Evolutionary conservation across 441 rosid species (phyloP), one percentile per base, ranked within the genome.

Genomic region (Brassica hybrid): DNA sequence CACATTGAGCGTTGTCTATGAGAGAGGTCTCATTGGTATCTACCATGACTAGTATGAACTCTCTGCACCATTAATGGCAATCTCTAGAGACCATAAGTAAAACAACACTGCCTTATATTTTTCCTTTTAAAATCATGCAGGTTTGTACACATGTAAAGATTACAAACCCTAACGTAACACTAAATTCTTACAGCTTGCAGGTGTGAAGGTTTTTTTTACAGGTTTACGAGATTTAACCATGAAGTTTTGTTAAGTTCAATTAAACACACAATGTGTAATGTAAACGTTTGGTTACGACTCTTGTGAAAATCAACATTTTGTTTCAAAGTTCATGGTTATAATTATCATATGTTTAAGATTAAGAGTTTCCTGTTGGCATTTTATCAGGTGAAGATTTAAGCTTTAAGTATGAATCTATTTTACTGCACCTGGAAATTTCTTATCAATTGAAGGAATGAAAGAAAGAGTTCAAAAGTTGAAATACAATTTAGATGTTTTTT

Each of bases 21-120:
- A 95, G 85, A 85, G 97, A 85, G 97, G 99, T 71, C 85, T 95
- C 71, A 81, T 93, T 23, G 98, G 98, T 62, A 95, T 90, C 70
- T 95, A 95, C 80, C 97, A 95, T 81, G 97, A 93, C 85, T 93
- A 97, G 99, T 92, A 84, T 5, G 19, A 16, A 12, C 4, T 21
- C 54, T 77, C 1, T 38, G 11, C 19, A 23, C 59, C 32, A 63
- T 77, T 13, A 16, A 16, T 71, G 4, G 11, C 23, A 60, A 27
- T 71, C 65, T 70, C 18, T 54, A 59, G 34, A 23, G 9, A 23
- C 7, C 36, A 12, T 59, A 23, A 23, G 9, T 3, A 59, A 59
- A 3, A 59, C 13, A n/a, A 30, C n/a, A n/a, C n/a, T n/a, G n/a
- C n/a, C 48, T 2, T 56, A 6, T 45, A 34, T 60, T 5, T 75